Evolutionary conservation across 768 basidiomycete species (phyloP).

Genomic region (Lentinula aciculospora): DNA sequence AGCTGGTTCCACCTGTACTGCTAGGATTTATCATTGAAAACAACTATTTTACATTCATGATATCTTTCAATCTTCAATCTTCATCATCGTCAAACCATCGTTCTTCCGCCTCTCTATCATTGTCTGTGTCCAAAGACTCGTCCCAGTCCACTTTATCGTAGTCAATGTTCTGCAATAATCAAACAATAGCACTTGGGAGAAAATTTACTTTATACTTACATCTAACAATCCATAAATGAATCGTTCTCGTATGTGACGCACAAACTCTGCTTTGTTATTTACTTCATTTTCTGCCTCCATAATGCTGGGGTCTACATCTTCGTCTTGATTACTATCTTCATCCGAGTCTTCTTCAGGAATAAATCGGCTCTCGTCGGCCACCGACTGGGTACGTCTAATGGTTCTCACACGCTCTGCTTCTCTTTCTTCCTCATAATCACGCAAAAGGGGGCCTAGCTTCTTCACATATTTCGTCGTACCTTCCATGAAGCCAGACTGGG

Average conservation of each 20-base stretch:
- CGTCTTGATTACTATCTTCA: constrained; percentile 43
- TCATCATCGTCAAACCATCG: constrained; percentile 74
- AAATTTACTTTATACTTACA: constrained; percentile 35
- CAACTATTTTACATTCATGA: not conserved
- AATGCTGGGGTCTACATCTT: constrained; percentile 4
- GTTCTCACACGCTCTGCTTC: constrained; percentile 55
- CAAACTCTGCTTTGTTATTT: constrained; percentile 47
- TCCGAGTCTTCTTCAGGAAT: constrained; percentile 70
- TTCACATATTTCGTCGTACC: constrained; percentile 58
- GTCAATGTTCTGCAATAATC: constrained; percentile 46
- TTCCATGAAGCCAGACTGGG: constrained; percentile 49
- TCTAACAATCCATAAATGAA: constrained; percentile 76
- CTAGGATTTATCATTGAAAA: not conserved
- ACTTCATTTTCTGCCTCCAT: constrained; percentile 41
- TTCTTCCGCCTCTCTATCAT: constrained; percentile 60
- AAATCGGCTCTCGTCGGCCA: constrained; percentile 34
- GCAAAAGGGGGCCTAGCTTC: constrained; percentile 60
- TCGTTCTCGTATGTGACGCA: constrained; percentile 56
- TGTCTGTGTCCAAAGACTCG: constrained; percentile 56
- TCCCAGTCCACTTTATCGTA: constrained; percentile 76
- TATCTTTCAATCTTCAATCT: constrained; percentile 16
- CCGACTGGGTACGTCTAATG: constrained; percentile 34
- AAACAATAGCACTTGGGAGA: too few species aligned
- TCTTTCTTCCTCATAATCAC: constrained; percentile 74
- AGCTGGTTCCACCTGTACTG: too few species aligned